Evolutionary conservation across 2,329 filamentous ascomycete genomes (phyloP), one percentile per base, ranked within the genome.

Genomic region (Ophiostoma perfectum): DNA sequence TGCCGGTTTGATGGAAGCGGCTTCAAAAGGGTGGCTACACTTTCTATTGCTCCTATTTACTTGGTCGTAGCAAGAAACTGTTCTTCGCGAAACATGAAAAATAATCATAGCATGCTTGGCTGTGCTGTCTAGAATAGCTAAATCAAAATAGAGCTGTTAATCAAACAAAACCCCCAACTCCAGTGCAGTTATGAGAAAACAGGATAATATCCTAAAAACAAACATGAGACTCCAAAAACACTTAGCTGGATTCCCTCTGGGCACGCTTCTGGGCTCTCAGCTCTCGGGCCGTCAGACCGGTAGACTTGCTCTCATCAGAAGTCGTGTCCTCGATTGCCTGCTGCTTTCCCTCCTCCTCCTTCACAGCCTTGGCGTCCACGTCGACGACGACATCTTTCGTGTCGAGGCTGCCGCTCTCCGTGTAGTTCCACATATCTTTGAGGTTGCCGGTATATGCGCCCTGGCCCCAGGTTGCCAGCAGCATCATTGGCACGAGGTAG

Each of bases 401-500:
- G 72, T 87, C 86, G 2, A 87, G 76, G 68, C 79, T 84, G 3
- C 84, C 85, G 71, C 88, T 86, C 76, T 98, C 94, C 0, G 88
- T 93, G 75, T 93, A 98, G 2, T 81, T 81, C 90, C 91, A 96
- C 86, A 98, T 89, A 58, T 88, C 78, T 66, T 81, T 81, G 2
- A 94, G 72, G 75, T 98, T 93, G 2, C 92, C 90, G 11, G 58
- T 88, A 18, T 84, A 76, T 4, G 88, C 73, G 0, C 90, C 94
- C 1, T 90, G 95, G 3, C 87, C 77, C 90, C 92, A 96, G 0
- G 95, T 76, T 1, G 89, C 85, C 1, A 85, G 82, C 5, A 97
- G 80, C 0, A 98, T 92, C 0, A 91, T 89, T 0, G 94, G 94
- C 0, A 98, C 95, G 6, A 99, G 86, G 76, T 98, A 98, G 14